Evolutionary conservation across 2,329 filamentous ascomycete species (phyloP).

Genomic region (Aaosphaeria pasadenensis): DNA sequence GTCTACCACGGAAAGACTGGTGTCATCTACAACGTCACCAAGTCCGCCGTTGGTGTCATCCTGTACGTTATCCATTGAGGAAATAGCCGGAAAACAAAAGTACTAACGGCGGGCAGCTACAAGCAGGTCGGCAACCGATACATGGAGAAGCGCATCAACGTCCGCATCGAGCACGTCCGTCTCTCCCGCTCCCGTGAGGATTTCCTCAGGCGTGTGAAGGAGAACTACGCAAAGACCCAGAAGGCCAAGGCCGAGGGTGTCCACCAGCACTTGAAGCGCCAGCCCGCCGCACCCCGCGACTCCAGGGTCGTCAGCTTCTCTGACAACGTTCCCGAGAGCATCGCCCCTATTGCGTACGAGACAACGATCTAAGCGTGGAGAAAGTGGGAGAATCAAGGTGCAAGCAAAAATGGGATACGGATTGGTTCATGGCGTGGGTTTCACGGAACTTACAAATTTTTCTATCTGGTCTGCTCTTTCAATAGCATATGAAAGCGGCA

Average conservation of each 20-base stretch:
- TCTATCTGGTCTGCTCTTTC: constrained; percentile 38
- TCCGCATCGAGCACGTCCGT: constrained; percentile 95
- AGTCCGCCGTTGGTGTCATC: constrained; percentile 96
- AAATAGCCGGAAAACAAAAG: not conserved
- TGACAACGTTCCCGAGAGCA: constrained; percentile 86
- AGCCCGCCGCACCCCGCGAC: constrained; percentile 74
- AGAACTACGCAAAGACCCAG: constrained; percentile 88
- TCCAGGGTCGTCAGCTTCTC: constrained; percentile 75
- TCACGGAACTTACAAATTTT: constrained; percentile 34
- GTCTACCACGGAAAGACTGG: constrained; percentile 97
- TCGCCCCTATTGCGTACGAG: constrained; percentile 92
- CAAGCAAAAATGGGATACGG: constrained; percentile 36
- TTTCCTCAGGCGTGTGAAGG: constrained; percentile 95
- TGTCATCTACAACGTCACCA: constrained; percentile 98
- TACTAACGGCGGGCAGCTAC: constrained; percentile 50
- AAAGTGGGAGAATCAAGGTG: constrained; percentile 18
- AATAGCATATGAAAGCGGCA: constrained; percentile 37
- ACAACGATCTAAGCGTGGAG: constrained; percentile 79
- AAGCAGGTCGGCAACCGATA: constrained; percentile 99
- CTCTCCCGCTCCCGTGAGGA: constrained; percentile 95
- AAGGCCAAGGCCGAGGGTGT: constrained; percentile 88
- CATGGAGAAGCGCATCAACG: constrained; percentile 99
- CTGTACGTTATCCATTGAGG: constrained; percentile 48
- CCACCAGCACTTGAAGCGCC: constrained; percentile 90
- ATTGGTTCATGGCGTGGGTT: constrained; percentile 40